Base-by-base conservation (phyloP, 306 rosid genomes). In the Vachellia collinsii region DNA sequence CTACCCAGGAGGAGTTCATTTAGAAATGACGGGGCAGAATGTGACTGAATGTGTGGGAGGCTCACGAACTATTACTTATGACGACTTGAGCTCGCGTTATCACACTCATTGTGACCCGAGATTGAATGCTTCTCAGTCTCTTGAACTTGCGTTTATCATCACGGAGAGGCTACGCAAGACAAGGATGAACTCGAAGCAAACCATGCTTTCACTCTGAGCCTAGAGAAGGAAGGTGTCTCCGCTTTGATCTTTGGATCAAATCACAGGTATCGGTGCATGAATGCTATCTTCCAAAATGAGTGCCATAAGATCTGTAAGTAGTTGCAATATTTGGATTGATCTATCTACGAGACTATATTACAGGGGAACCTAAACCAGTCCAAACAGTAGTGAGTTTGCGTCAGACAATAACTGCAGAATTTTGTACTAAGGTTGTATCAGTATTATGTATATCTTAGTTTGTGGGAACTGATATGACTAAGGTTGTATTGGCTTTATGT, bases 1-100 rank as follows among this genome's bases (percentile, higher is more conserved):
- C 82, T 70, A 80, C 72, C 88, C 91, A 0, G 88, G 88, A 39
- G 90, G 90, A 47, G 90, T 87, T 76, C 90, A 87, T 82, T 63
- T 87, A 39, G 90, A 87, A 83, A 87, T 87, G 90, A 85, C 88
- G 0, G 89, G 87, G 63, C 89, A 87, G 85, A 87, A 87, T 34
- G 89, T 87, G 84, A 87, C 89, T 22, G 89, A 87, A 74, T 87
- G 90, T 20, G 85, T 87, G 44, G 90, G 90, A 77, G 91, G 91
- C 36, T 88, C 91, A 7, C 46, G 81, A 34, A 70, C 88, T 34
- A 82, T 88, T 25, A 88, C 91, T 74, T 88, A 48, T 46, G 91
- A 88, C 20, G 91, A 88, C 85, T 77, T 88, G 85, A 87, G 88
- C 79, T 87, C 90, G 1, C 88, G 89, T 79, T 87, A 87, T 81